phyloP scores from a whole-genome alignment of 2,329 filamentous ascomycete species.

The Fonsecaea multimorphosa region DNA sequence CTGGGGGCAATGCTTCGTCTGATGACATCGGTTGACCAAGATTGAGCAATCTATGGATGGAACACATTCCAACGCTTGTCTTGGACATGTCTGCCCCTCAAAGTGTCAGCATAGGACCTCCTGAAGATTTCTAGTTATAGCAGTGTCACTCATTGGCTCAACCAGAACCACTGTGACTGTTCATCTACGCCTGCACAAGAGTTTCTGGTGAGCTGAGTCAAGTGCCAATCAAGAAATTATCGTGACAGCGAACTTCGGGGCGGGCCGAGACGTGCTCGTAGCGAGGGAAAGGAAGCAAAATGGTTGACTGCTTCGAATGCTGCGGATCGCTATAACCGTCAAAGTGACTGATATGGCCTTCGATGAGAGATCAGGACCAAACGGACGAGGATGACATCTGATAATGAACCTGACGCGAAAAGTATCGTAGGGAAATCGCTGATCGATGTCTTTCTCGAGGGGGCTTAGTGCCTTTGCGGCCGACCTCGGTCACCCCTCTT shows the following conservation, averaged over 20 bases:
- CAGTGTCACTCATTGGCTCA: too few species aligned
- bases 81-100: too few species aligned
- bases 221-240: neutral
- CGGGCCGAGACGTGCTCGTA: neutral
- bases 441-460: neutral
- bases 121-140: too few species aligned
- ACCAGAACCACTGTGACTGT: too few species aligned
- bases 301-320: neutral
- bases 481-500: neutral
- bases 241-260: neutral
- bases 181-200: too few species aligned
- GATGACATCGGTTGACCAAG: too few species aligned
- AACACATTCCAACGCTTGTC: too few species aligned
- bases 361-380: neutral
- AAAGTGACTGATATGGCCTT: neutral
- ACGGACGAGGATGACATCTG: neutral
- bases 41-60: too few species aligned
- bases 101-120: too few species aligned
- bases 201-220: too few species aligned
- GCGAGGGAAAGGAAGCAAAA: neutral
- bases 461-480: neutral
- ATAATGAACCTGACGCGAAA: neutral
- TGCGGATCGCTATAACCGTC: neutral
- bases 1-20: conserved; percentile 8
- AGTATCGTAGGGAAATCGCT: neutral